Evolutionary conservation across 345 rosid species (phyloP), one percentile per base, ranked within the genome.

Genomic region (Trapa bicornis): DNA sequence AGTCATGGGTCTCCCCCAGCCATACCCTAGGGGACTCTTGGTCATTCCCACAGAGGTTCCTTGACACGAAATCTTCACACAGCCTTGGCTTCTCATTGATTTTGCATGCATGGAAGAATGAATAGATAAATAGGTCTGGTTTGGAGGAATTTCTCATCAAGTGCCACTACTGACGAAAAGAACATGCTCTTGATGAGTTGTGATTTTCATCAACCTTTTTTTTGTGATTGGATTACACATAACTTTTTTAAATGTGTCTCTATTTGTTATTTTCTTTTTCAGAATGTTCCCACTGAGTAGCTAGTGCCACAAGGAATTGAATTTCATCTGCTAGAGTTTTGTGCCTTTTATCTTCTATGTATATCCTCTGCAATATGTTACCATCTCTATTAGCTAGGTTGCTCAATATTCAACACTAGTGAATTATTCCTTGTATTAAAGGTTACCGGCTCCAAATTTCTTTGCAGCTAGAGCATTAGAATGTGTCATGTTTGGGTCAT

Each of bases 61-160:
- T 80, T 5, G 92, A 87, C 71, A 80, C 89, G 32, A 84, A 81
- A 71, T 72, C 85, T 38, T 74, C 85, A 33, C 91, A 83, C 68
- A 79, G 79, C 82, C 84, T 77, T 47, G 95, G 88, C 62, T 94
- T 88, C 80, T 82, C 96, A 7, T 77, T 94, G 80, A 74, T 84
- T 75, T 80, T 94, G 82, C 79, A 89, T 73, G 96, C 96, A 68
- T 91, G 97, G 95, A 94, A 86, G 90, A 89, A 78, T 69, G 99
- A 94, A 74, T 79, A 72, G 56, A 75, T 78, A 71, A 47, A 70
- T 68, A 58, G 61, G 50, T 68, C 58, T 13, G 68, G 57, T 64
- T 68, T 37, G 14, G 65, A 0, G 76, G 72, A 70, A 70, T 65
- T 74, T 68, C 76, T 76, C 64, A 53, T 60, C 64, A 53, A 67